phyloP scores from a whole-genome alignment of 106 monocot species.

The Phalaenopsis aphrodite region DNA sequence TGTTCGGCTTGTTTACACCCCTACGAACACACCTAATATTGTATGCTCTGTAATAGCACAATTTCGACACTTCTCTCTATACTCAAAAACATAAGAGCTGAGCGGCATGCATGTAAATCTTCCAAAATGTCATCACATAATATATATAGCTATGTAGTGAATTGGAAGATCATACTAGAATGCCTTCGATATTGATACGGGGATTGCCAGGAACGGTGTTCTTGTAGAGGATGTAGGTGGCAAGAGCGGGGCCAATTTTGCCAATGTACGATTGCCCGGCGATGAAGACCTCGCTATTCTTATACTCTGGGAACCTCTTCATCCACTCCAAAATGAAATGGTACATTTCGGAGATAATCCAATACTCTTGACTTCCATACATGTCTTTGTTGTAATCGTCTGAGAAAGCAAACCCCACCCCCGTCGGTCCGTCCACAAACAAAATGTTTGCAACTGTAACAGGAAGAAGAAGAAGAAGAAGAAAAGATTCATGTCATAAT shows the following conservation, averaged over 20 bases:
- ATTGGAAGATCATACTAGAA: not conserved
- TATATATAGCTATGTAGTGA: too few species aligned
- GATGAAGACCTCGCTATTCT: conserved; percentile 1
- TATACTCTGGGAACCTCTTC: not conserved
- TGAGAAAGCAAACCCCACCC: not conserved
- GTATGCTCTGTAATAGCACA: too few species aligned
- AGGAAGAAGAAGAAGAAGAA: not conserved
- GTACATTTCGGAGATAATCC: not conserved
- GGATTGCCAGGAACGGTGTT: not conserved
- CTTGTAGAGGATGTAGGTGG: conserved; percentile 3
- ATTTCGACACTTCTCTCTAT: too few species aligned
- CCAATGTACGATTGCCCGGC: not conserved
- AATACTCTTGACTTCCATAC: not conserved
- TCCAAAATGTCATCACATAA: too few species aligned
- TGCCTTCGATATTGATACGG: not conserved
- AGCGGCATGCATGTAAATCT: too few species aligned
- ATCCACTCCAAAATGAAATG: not conserved
- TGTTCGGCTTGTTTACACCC: too few species aligned
- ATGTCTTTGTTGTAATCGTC: not conserved
- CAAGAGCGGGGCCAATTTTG: not conserved
- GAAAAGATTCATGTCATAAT: not conserved
- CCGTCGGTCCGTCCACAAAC: not conserved
- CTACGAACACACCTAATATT: too few species aligned
- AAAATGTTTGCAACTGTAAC: not conserved
- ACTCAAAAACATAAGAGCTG: too few species aligned